A percentile compares a stretch with the other conserved stretches of the same genome.
Evolutionary conservation across 2,329 filamentous ascomycete species (phyloP).

Genomic region (Curvularia eragrostidis): DNA sequence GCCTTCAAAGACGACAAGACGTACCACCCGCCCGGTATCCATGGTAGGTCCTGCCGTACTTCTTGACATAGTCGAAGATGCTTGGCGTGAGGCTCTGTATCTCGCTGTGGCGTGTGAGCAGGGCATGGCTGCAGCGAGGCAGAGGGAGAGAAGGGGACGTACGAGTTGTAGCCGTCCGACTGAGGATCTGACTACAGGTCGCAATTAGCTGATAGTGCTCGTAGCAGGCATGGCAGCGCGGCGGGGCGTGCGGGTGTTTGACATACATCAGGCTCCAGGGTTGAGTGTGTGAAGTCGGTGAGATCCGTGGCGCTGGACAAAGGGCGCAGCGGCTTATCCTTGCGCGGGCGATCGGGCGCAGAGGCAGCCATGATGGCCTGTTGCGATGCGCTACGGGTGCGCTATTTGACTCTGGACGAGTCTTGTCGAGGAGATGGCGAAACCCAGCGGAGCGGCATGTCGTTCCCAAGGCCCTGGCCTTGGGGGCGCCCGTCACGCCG

Average conservation of each 20-base stretch:
- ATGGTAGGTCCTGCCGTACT: slow-evolving; percentile 53
- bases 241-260: slow-evolving; percentile 15
- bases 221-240: slow-evolving; percentile 9
- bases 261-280: slow-evolving; percentile 28
- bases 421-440: slow-evolving; percentile 25
- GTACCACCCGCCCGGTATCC: slow-evolving; percentile 50
- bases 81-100: slow-evolving; percentile 50
- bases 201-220: slow-evolving; percentile 23
- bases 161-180: slow-evolving; percentile 45
- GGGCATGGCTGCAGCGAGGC: slow-evolving; percentile 1
- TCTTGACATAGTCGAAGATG: slow-evolving; percentile 49
- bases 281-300: slow-evolving; percentile 27
- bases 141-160: slow-evolving; percentile 17
- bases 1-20: slow-evolving; percentile 4
- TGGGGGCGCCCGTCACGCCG: slow-evolving; percentile 24
- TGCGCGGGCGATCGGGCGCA: slow-evolving; percentile 5
- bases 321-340: slow-evolving; percentile 24
- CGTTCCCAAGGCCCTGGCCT: slow-evolving; percentile 27
- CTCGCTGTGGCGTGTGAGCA: slow-evolving; percentile 39
- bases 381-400: slow-evolving; percentile 6
- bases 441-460: slow-evolving; percentile 27
- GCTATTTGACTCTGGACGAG: slow-evolving; percentile 14
- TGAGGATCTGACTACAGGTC: slow-evolving; percentile 29
- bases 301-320: slow-evolving; percentile 32
- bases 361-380: slow-evolving; percentile 19